Conservation (phyloP, 2,329 filamentous ascomycete genomes). For the Aspergillus sp. region DNA sequence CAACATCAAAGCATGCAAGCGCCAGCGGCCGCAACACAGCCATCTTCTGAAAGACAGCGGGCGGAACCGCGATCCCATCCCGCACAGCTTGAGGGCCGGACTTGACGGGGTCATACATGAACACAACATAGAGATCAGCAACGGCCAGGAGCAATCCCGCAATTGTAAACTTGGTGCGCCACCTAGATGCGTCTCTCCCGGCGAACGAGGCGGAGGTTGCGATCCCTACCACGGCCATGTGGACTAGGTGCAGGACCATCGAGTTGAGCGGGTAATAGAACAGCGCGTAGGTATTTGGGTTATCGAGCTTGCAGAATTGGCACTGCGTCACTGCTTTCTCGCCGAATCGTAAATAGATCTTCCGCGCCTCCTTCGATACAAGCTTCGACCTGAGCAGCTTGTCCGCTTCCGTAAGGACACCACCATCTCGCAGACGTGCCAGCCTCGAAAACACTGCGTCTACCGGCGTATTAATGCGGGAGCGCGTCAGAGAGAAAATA, state of each 20-base stretch:
- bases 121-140: slow-evolving; percentile 66
- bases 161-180: slow-evolving; percentile 70
- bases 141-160: slow-evolving; percentile 58
- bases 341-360: slow-evolving; percentile 82
- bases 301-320: slow-evolving; percentile 76
- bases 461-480: slow-evolving; percentile 79
- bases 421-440: slow-evolving; percentile 40
- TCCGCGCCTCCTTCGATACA: slow-evolving; percentile 67
- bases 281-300: slow-evolving; percentile 69
- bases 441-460: slow-evolving; percentile 83
- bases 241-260: slow-evolving; percentile 74
- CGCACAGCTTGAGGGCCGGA: slow-evolving; percentile 61
- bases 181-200: slow-evolving; percentile 63
- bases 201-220: slow-evolving; percentile 69
- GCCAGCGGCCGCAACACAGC: slow-evolving; percentile 62
- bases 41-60: slow-evolving; percentile 41
- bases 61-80: slow-evolving; percentile 60
- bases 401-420: slow-evolving; percentile 55
- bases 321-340: slow-evolving; percentile 72
- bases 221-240: slow-evolving; percentile 70
- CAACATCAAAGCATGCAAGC: slow-evolving; percentile 64
- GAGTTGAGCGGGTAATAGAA: slow-evolving; percentile 73
- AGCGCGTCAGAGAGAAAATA: slow-evolving; percentile 74
- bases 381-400: slow-evolving; percentile 67
- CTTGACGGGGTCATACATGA: slow-evolving; percentile 59